A percentile compares a stretch with the other conserved stretches of the same genome.
phyloP scores from a whole-genome alignment of 441 rosid genomes.

The Pelargonium australe region DNA sequence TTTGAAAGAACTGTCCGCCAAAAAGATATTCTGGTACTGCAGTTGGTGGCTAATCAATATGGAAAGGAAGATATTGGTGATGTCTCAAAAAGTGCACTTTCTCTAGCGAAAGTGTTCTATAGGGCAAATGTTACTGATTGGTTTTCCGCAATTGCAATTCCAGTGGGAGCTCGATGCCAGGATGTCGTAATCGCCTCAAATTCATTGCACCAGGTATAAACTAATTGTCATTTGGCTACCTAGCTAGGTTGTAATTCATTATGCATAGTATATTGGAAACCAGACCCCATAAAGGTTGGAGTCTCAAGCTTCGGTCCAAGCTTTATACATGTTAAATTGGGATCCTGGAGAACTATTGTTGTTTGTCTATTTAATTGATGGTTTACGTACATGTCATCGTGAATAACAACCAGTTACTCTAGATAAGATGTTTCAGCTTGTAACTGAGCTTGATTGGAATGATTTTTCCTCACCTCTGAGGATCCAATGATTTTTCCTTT shows the following conservation, averaged over 20 bases:
- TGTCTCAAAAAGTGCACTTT: constrained; percentile 40
- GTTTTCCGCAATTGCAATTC: constrained; percentile 63
- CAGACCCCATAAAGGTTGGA: not conserved
- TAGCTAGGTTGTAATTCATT: no score
- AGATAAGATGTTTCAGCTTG: constrained; percentile 7
- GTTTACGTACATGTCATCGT: not conserved
- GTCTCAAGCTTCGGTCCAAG: no score
- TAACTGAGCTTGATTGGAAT: constrained; percentile 11
- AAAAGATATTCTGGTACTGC: constrained; percentile 54
- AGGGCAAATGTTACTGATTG: constrained; percentile 50
- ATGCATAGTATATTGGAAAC: not conserved
- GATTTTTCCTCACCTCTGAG: not conserved
- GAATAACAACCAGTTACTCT: not conserved
- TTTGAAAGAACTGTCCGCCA: constrained; percentile 58
- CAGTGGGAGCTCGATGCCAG: constrained; percentile 72
- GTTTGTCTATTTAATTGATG: not conserved
- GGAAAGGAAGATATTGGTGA: constrained; percentile 27
- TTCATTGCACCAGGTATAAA: constrained; percentile 47
- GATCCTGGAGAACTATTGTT: not conserved
- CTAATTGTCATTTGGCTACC: constrained; percentile 9
- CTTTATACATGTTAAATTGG: not conserved
- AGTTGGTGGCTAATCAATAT: constrained; percentile 48
- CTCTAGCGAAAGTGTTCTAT: constrained; percentile 61
- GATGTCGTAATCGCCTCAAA: constrained; percentile 40
- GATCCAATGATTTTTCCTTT: not conserved